These are phyloP conservation scores for Oehlia diaphana DNA, from an alignment of 192 early-diverging fungal species.

Conservation along the genomic window DNA sequence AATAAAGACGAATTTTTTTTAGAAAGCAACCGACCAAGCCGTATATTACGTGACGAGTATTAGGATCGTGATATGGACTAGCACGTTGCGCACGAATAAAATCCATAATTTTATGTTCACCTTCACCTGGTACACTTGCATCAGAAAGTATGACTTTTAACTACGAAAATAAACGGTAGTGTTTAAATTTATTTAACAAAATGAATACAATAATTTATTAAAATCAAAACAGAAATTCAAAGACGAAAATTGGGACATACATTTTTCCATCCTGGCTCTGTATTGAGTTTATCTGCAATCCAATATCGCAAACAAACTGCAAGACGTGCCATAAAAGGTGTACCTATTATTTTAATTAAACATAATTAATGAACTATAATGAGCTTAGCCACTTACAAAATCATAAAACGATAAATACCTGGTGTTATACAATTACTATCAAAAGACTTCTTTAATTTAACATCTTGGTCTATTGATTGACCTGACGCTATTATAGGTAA, in stretches of 20 bases:
- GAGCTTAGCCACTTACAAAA: background rate
- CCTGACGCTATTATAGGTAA: slow-evolving; percentile 47
- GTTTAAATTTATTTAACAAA: slow-evolving; percentile 13
- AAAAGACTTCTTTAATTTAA: slow-evolving; percentile 64
- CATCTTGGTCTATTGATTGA: slow-evolving; percentile 45
- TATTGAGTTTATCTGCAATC: slow-evolving; percentile 82
- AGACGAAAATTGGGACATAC: slow-evolving; percentile 31
- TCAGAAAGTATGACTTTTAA: slow-evolving; percentile 91
- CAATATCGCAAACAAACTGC: slow-evolving; percentile 87
- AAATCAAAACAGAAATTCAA: background rate
- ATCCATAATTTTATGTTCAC: slow-evolving; percentile 99
- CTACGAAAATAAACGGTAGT: slow-evolving; percentile 8
- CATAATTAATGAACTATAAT: background rate
- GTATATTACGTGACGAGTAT: slow-evolving; percentile 91
- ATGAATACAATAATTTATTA: background rate
- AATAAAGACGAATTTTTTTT: background rate
- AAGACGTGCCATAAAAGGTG: slow-evolving; percentile 92
- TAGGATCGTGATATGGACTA: slow-evolving; percentile 81
- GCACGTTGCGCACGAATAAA: slow-evolving; percentile 84
- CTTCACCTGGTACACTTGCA: slow-evolving; percentile 96
- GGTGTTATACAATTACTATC: slow-evolving; percentile 99
- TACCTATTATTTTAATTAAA: slow-evolving; percentile 47
- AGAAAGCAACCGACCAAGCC: slow-evolving; percentile 58
- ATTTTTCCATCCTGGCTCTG: slow-evolving; percentile 83
- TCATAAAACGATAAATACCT: slow-evolving; percentile 32